Base-by-base conservation (phyloP, 257 asterid species). In the Nicotiana noctiflora region DNA sequence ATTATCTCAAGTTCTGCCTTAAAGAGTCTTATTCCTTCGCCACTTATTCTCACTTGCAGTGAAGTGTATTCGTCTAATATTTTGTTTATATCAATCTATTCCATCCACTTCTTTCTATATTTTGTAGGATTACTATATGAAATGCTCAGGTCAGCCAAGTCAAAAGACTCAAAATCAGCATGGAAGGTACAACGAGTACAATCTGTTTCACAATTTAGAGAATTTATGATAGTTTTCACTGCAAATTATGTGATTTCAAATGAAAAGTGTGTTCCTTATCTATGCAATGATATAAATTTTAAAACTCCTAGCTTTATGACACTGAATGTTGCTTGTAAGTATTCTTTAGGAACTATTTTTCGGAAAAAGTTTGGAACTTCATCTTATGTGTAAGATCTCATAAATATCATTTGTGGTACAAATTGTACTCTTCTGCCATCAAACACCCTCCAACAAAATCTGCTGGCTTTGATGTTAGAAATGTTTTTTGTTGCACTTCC, bases 131-230 rank as follows among this genome's bases (percentile, higher is more conserved):
- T 95, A 81, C 85, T 95, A 57, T 81, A 86, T 82, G 99, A 95
- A 90, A 95, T 95, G 99, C 98, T 95, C 84, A 94, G 98, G 79
- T 91, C 97, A 25, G 91, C 97, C 72, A 93, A 88, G 89, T 88
- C 92, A 81, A 96, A 96, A 88, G 98, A 92, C 85, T 93, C 97
- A 64, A 95, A 91, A 88, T 89, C 97, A 77, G 89, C 92, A 80
- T 95, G 97, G 97, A 95, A 95, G 99, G 99, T 95, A 91, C 46
- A 61, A 67, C 60, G 49, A 82, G 14, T 68, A 78, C 67, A 66
- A 23, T 32, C 34, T 65, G 53, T 14, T 75, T 44, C 63, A 19
- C 9, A 61, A 21, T 76, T 23, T 75, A 25, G 56, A 21, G 77
- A 8, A 8, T 31, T 70, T 70, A 31, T 25, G 59, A 44, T 21